Evolutionary conservation across 331 rosid genomes (phyloP).

Genomic region (Cucumis variabilis): DNA sequence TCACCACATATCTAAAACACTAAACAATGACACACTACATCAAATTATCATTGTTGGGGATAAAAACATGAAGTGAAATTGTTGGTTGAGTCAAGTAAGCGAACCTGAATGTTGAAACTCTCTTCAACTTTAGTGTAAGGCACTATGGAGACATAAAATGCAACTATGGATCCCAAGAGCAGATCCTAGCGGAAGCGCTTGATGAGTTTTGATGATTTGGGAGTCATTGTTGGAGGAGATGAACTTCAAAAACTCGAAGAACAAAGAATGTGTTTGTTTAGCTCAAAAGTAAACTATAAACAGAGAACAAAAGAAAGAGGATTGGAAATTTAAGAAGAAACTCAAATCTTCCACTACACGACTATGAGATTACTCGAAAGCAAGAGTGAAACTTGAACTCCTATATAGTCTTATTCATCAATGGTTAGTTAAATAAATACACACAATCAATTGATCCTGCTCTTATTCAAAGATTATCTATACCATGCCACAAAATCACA

Average conservation of each 20-base stretch:
- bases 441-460: too few relatives aligned
- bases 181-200: conserved; percentile 72
- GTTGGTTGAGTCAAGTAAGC: not conserved
- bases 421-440: too few relatives aligned
- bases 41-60: not conserved
- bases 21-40: not conserved
- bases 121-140: conserved; percentile 99
- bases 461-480: too few relatives aligned
- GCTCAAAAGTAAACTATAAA: too few relatives aligned
- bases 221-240: conserved; percentile 54
- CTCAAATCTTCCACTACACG: too few relatives aligned
- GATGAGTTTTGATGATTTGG: conserved; percentile 44
- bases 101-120: conserved; percentile 93
- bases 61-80: conserved; percentile 16
- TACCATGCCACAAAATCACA: too few relatives aligned
- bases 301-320: too few relatives aligned
- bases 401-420: too few relatives aligned
- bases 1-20: not conserved
- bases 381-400: too few relatives aligned
- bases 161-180: conserved; percentile 65
- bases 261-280: not conserved
- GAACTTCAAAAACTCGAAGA: not conserved
- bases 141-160: conserved; percentile 63
- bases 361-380: too few relatives aligned
- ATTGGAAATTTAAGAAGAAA: too few relatives aligned